Conservation (phyloP, 306 rosid species). For the Ziziphus jujuba region DNA sequence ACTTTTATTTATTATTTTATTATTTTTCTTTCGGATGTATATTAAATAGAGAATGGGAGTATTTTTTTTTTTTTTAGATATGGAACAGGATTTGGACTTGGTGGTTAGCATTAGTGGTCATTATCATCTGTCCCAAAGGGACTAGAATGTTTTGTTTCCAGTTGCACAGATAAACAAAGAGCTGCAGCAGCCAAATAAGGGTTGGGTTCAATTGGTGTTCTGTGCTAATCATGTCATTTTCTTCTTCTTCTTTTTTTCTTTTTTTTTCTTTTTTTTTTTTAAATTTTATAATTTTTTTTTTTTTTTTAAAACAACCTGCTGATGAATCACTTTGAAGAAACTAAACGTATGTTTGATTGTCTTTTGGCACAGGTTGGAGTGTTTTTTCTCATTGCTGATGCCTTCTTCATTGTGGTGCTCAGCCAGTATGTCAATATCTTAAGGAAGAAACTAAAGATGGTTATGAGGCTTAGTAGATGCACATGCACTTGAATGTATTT, state of each 20-base stretch:
- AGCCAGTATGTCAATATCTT: constrained; percentile 64
- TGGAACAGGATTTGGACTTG: constrained; percentile 17
- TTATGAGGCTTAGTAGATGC: constrained; percentile 44
- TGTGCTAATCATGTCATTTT: constrained; percentile 89
- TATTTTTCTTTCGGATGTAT: no score
- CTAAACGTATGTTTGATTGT: constrained; percentile 20
- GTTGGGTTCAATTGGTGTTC: constrained; percentile 78
- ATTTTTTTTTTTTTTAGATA: no score
- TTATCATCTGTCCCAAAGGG: no score
- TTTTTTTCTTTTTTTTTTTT: no score
- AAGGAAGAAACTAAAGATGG: constrained; percentile 68
- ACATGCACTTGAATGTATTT: constrained; percentile 17
- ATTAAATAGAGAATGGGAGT: no score
- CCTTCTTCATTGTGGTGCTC: constrained; percentile 72
- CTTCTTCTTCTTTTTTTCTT: no score
- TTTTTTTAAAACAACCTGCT: neutral
- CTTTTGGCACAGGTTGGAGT: constrained; percentile 61
- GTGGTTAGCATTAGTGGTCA: no score
- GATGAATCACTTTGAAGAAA: constrained; percentile 1
- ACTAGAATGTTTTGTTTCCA: constrained; percentile 32
- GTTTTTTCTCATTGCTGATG: constrained; percentile 66
- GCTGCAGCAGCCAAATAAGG: constrained; percentile 79
- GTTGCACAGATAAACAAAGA: constrained; percentile 96
- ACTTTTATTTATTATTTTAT: no score
- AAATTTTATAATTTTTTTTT: no score